Evolutionary conservation across 202 grass and related monocot species (phyloP), one percentile per base, ranked within the genome.

Genomic region (Elaeis oleifera): DNA sequence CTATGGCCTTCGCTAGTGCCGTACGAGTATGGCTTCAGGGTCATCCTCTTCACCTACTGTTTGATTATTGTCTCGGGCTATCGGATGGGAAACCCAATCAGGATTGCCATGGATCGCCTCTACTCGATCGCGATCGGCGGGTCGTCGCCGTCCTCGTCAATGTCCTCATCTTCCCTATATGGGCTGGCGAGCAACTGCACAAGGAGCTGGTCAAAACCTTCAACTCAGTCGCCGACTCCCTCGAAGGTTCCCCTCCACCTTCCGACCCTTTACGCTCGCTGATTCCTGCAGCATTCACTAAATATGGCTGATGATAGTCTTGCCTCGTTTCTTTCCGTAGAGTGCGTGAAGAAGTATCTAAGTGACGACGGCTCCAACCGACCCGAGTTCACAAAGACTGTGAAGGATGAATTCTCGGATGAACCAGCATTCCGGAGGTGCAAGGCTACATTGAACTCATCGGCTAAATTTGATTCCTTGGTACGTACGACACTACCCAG

Each of bases 61-160:
- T 70, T 94, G 72, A 88, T 94, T 50, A 85, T 94, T 66, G 81
- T 74, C 50, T 94, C 84, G n/a, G 84, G 89, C 51, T 94, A 94
- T 71, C 78, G 81, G 15, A 88, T 85, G 84, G 89, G 89, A 55
- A 88, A 85, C 54, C 84, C 89, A 5, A 72, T 85, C 27, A 79
- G 73, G 60, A 94, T 72, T 18, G 84, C 78, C 50, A 94, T 94
- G 84, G 69, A 78, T 18, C 82, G 84, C 23, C 81, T 94, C 60
- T 94, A 83, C 72, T 88, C 89, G 15, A 94, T 94, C 57, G 89
- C 84, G 23, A 88, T 94, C 1, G 89, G 89, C 20, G 89, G 63
- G 52, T 94, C 23, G 70, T 88, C 25, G 84, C 89, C 20, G 84
- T 94, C 51, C 61, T 94, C 60, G 84, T 94, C 15, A 88, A 94